These are phyloP conservation scores for Xylariaceae sp. DNA, from an alignment of 2,329 filamentous ascomycete species.

Conservation along the genomic window DNA sequence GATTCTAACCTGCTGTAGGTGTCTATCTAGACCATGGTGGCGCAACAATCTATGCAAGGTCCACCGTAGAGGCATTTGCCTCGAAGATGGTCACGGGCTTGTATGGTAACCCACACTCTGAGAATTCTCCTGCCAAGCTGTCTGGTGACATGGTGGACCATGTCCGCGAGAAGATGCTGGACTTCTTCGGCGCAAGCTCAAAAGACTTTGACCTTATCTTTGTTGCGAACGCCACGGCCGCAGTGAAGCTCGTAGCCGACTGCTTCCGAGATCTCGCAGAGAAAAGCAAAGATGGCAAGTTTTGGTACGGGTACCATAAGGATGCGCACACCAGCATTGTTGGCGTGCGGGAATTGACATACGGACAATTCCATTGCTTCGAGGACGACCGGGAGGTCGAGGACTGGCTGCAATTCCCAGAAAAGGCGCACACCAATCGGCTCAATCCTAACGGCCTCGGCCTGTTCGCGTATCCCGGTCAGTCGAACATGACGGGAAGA, in stretches of 20 bases:
- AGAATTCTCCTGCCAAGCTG: constrained; percentile 53
- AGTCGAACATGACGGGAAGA: constrained; percentile 65
- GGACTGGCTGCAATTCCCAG: constrained; percentile 36
- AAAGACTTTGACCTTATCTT: constrained; percentile 65
- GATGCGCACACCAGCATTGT: constrained; percentile 61
- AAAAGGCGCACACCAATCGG: constrained; percentile 24
- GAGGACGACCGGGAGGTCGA: constrained; percentile 49
- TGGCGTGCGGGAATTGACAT: constrained; percentile 62
- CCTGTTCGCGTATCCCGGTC: constrained; percentile 60
- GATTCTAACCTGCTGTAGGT: constrained; percentile 26
- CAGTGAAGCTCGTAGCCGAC: constrained; percentile 66
- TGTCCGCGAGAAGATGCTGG: constrained; percentile 48
- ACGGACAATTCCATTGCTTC: constrained; percentile 53
- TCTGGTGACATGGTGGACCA: constrained; percentile 54
- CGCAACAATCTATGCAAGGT: constrained; percentile 53
- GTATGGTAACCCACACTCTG: constrained; percentile 66
- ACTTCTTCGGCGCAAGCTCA: constrained; percentile 55
- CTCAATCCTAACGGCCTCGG: constrained; percentile 32
- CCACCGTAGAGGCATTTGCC: constrained; percentile 52
- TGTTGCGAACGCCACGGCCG: constrained; percentile 86
- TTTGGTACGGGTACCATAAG: constrained; percentile 57
- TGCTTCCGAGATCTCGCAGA: constrained; percentile 49
- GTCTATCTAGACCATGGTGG: constrained; percentile 56
- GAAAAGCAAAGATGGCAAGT: constrained; percentile 40
- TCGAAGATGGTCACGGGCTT: constrained; percentile 50